Evolutionary conservation across 495 filamentous ascomycete species (phyloP).

Genomic region (Penicillium longicatenatum): DNA sequence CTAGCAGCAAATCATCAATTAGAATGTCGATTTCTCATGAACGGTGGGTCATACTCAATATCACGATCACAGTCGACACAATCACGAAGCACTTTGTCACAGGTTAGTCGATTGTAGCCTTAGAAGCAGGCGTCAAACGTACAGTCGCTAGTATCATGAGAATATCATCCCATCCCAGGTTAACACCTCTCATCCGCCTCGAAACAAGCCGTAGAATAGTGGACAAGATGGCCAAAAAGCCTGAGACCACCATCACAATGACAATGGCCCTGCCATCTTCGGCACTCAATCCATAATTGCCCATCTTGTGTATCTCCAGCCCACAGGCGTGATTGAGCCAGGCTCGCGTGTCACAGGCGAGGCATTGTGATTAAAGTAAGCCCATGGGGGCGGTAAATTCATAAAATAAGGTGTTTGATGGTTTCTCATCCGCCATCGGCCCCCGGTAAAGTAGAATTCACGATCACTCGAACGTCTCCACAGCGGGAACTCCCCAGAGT

Average conservation of each 20-base stretch:
- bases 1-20: background rate
- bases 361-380: too few relatives aligned
- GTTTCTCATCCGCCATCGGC: too few relatives aligned
- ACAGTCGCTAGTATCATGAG: constrained; percentile 5
- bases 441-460: too few relatives aligned
- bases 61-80: constrained; percentile 6
- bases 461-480: too few relatives aligned
- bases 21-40: background rate
- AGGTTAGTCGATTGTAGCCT: background rate
- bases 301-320: background rate
- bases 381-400: too few relatives aligned
- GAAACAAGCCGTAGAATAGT: constrained; percentile 9
- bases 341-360: background rate
- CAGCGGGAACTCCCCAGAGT: too few relatives aligned
- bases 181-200: constrained; percentile 8
- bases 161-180: constrained; percentile 9
- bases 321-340: background rate
- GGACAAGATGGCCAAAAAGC: background rate
- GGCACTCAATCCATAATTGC: constrained; percentile 5
- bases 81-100: constrained; percentile 4
- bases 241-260: constrained; percentile 6
- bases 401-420: too few relatives aligned
- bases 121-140: background rate
- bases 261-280: constrained; percentile 12
- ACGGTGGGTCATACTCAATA: constrained; percentile 7